Base-by-base conservation (phyloP, 108 stramenopile species). In the Cyclotella kingstonii region DNA sequence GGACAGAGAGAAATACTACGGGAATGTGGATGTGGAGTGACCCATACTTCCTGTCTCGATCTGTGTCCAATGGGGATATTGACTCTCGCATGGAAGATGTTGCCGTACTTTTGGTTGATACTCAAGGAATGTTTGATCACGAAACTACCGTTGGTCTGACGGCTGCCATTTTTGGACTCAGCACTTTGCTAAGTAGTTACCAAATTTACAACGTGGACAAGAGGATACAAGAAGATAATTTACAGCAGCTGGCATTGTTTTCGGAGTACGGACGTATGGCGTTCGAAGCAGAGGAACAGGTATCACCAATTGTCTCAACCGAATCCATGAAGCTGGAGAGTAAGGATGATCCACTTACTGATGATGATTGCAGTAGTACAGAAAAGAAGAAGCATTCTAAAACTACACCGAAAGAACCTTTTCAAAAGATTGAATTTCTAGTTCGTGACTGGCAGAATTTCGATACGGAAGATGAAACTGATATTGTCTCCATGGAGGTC, bases 11-110 rank as follows among this genome's bases (percentile, higher is more conserved):
- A 21, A 86, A 95, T 72, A 99, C 97, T 27, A 98, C 97, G 4
- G 99, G 99, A 26, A 99, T 99, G 63, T 98, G 97, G 97, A 93
- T 98, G 89, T 99, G 99, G 99, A 90, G 80, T 59, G 90, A 98
- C 47, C 96, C 97, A 2, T 94, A 96, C 69, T 78, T 95, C 60
- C 62, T 87, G 21, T 48, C 66, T 29, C 49, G 61, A n/a, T n/a
- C n/a, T n/a, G n/a, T n/a, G n/a, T n/a, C n/a, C n/a, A n/a, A n/a
- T n/a, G n/a, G n/a, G n/a, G n/a, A n/a, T n/a, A n/a, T n/a, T n/a
- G n/a, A n/a, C n/a, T n/a, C n/a, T n/a, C 77, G 81, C 26, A 64
- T 58, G 40, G 93, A 96, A 49, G 62, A 76, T 29, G 63, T 96
- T 10, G 97, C 97, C 2, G 84, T 99, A 6, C 38, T 98, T 5